phyloP scores from a whole-genome alignment of 768 basidiomycete species.

The Phallus indusiatus region DNA sequence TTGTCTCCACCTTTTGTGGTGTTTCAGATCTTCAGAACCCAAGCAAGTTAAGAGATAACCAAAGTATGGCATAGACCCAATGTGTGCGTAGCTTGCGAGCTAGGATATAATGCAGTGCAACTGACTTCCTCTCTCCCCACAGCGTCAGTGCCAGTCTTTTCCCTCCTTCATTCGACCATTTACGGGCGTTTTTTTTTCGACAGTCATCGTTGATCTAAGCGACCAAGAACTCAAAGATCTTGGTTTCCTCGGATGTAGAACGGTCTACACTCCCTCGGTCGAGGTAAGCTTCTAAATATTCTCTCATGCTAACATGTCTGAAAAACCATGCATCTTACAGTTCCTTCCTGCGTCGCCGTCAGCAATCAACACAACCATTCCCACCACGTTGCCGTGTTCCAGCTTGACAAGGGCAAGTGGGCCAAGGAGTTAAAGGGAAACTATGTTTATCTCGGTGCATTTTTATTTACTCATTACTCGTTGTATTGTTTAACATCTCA shows the following conservation, averaged over 20 bases:
- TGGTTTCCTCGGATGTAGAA: conserved; percentile 1
- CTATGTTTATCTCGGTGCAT: background rate
- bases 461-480: conserved; percentile 1
- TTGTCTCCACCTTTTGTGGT: too few species aligned
- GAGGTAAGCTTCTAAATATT: background rate
- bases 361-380: conserved; percentile 19
- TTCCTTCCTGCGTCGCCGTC: background rate
- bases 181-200: too few species aligned
- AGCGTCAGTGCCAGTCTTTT: too few species aligned
- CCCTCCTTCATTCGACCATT: too few species aligned
- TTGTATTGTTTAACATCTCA: background rate
- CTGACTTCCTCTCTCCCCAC: too few species aligned
- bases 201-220: background rate
- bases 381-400: conserved; percentile 19
- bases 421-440: conserved; percentile 15
- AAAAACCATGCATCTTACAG: too few species aligned
- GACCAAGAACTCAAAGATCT: background rate
- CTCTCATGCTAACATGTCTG: background rate
- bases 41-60: too few species aligned
- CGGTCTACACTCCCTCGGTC: background rate
- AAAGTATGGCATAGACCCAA: too few species aligned
- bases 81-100: too few species aligned
- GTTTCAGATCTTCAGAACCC: too few species aligned
- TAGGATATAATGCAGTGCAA: too few species aligned
- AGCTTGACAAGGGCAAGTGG: conserved; percentile 16